These are phyloP conservation scores for Penicillium sp. DNA, from an alignment of 2,329 filamentous ascomycete genomes.

Conservation along the genomic window DNA sequence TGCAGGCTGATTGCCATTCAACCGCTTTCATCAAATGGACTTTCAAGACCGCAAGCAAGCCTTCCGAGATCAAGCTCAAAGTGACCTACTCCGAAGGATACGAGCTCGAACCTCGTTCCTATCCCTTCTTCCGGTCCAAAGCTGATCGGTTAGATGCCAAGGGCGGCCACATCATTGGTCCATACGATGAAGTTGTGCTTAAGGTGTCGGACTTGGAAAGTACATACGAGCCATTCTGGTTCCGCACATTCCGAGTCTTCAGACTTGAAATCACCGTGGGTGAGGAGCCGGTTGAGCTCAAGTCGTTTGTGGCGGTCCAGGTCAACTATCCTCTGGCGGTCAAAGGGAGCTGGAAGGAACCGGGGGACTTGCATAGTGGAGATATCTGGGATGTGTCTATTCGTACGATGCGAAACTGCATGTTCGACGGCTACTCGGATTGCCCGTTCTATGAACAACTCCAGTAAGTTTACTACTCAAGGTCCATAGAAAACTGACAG, in stretches of 20 bases:
- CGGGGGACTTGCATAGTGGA: conserved; percentile 11
- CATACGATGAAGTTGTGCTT: conserved; percentile 37
- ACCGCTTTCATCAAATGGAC: conserved; percentile 27
- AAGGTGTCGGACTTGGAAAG: conserved; percentile 17
- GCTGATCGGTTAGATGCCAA: conserved; percentile 37
- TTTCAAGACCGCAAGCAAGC: conserved; percentile 15
- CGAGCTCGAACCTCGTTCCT: conserved; percentile 34
- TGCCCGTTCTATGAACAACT: conserved; percentile 42
- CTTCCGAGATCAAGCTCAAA: conserved; percentile 24
- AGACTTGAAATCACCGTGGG: conserved; percentile 32
- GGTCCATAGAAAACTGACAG: too few species aligned
- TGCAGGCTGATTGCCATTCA: conserved; percentile 28
- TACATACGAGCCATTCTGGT: conserved; percentile 45
- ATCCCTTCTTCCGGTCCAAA: conserved; percentile 46
- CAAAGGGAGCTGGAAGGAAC: conserved; percentile 29
- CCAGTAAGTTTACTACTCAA: conserved; percentile 24
- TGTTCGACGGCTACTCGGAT: conserved; percentile 40
- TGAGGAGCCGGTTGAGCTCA: conserved; percentile 24
- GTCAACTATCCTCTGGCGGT: conserved; percentile 42
- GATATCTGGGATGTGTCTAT: conserved; percentile 36
- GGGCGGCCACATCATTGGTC: conserved; percentile 38
- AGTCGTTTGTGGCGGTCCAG: conserved; percentile 31
- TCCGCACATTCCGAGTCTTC: conserved; percentile 43
- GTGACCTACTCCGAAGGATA: conserved; percentile 38
- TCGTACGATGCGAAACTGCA: conserved; percentile 38